Evolutionary conservation across 1,284 basidiomycete genomes (phyloP).

Genomic region (Calocybe gambosa): DNA sequence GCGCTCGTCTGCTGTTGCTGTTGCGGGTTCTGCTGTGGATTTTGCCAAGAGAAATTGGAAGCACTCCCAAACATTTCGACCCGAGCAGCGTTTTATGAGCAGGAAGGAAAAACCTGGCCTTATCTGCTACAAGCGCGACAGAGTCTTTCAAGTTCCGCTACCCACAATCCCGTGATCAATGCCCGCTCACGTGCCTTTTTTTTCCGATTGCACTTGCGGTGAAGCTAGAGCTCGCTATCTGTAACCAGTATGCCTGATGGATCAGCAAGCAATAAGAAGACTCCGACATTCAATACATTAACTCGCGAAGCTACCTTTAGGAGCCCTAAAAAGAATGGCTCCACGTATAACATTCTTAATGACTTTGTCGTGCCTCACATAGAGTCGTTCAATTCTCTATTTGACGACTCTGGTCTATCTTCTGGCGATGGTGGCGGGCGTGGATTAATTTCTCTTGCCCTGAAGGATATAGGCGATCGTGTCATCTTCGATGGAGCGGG

Average conservation of each 20-base stretch:
- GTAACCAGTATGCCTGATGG: conserved; percentile 33
- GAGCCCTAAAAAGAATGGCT: conserved; percentile 65
- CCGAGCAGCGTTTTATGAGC: conserved; percentile 11
- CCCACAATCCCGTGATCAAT: conserved; percentile 18
- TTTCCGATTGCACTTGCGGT: conserved; percentile 3
- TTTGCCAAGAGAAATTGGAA: conserved; percentile 59
- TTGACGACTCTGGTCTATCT: conserved; percentile 77
- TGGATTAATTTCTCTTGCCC: conserved; percentile 76
- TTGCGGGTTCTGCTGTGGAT: conserved; percentile 42
- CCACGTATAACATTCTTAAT: conserved; percentile 80
- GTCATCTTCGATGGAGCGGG: conserved; percentile 89
- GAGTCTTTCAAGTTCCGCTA: conserved; percentile 28
- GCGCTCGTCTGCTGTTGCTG: conserved; percentile 28
- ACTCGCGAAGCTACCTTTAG: conserved; percentile 79
- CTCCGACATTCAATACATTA: conserved; percentile 79
- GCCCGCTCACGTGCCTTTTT: conserved; percentile 17
- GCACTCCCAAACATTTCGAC: conserved; percentile 52
- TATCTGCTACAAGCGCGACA: conserved; percentile 20
- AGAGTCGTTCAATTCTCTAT: conserved; percentile 94
- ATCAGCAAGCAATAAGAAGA: conserved; percentile 25
- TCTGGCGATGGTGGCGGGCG: conserved; percentile 69
- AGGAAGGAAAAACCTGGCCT: conserved; percentile 14
- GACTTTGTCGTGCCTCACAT: conserved; percentile 94
- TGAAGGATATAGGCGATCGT: conserved; percentile 84
- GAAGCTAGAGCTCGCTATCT: background rate